phyloP scores from a whole-genome alignment of 108 stramenopile genomes.

The Fragilaria radians region DNA sequence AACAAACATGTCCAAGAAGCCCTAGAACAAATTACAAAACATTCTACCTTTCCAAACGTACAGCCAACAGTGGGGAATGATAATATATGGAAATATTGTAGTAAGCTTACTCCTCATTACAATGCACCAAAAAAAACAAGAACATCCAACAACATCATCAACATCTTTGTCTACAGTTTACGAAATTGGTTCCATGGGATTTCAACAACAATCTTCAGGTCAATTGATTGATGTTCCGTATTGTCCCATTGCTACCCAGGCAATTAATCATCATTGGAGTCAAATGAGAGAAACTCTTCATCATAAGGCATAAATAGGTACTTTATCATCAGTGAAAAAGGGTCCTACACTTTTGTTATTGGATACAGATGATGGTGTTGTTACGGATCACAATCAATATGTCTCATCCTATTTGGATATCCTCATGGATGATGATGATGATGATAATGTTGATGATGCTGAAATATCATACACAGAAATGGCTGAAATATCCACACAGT shows the following conservation, averaged over 20 bases:
- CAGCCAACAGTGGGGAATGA: slow-evolving; percentile 79
- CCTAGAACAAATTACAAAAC: slow-evolving; percentile 59
- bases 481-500: no score
- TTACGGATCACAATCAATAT: slow-evolving; percentile 76
- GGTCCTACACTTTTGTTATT: slow-evolving; percentile 90
- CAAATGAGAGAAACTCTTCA: slow-evolving; percentile 43
- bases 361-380: slow-evolving; percentile 52
- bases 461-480: no score
- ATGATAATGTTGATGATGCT: no score
- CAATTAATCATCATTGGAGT: slow-evolving; percentile 76
- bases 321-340: slow-evolving; percentile 41
- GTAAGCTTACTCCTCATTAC: slow-evolving; percentile 96
- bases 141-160: no score
- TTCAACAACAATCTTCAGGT: slow-evolving; percentile 68
- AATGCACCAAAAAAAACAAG: slow-evolving; percentile 69
- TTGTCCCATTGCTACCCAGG: slow-evolving; percentile 92
- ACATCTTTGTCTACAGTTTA: neutral
- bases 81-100: slow-evolving; percentile 82
- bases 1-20: slow-evolving; percentile 78
- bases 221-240: slow-evolving; percentile 82
- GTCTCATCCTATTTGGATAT: slow-evolving; percentile 67
- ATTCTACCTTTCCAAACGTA: no score
- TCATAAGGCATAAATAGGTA: slow-evolving; percentile 32
- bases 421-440: no score
- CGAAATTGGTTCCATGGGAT: slow-evolving; percentile 69